phyloP scores from a whole-genome alignment of 805 yeast genomes.

The Crinitomyces ghanaensis region DNA sequence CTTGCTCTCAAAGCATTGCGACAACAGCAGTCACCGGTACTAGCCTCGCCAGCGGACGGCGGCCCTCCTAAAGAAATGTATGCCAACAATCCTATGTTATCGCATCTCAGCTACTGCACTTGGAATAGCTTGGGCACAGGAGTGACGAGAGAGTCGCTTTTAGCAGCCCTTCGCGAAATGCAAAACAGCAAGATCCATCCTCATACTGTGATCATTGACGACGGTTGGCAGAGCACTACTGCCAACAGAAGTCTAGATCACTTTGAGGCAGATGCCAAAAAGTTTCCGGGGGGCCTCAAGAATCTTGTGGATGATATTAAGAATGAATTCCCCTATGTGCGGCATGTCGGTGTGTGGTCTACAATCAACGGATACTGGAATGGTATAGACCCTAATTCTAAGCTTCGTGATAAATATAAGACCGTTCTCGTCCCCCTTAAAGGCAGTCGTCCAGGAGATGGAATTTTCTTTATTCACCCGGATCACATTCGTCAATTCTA shows the following conservation, averaged over 20 bases:
- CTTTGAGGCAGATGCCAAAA: slow-evolving; percentile 16
- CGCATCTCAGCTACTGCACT: slow-evolving; percentile 23
- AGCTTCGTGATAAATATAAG: slow-evolving; percentile 14
- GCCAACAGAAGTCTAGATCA: slow-evolving; percentile 15
- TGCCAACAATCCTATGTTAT: neutral
- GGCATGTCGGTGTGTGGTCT: slow-evolving; percentile 25
- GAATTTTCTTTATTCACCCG: slow-evolving; percentile 3
- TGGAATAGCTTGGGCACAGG: slow-evolving; percentile 23
- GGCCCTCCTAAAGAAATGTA: neutral
- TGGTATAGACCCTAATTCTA: slow-evolving; percentile 19
- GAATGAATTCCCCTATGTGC: slow-evolving; percentile 15
- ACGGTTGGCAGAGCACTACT: slow-evolving; percentile 23
- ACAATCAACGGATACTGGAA: slow-evolving; percentile 24
- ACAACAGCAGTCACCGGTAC: too few relatives aligned
- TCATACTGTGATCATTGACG: slow-evolving; percentile 21
- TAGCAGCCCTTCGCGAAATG: slow-evolving; percentile 17
- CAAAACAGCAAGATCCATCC: slow-evolving; percentile 15
- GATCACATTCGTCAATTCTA: slow-evolving; percentile 16
- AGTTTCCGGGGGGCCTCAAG: slow-evolving; percentile 23
- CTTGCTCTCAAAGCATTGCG: too few relatives aligned
- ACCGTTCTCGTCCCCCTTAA: slow-evolving; percentile 8
- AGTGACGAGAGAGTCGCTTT: slow-evolving; percentile 15
- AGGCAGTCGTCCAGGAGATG: slow-evolving; percentile 1
- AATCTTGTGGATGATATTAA: slow-evolving; percentile 17
- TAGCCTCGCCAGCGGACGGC: slow-evolving; percentile 11